phyloP scores from a whole-genome alignment of 2,329 filamentous ascomycete genomes.

The Beauveria sp. region DNA sequence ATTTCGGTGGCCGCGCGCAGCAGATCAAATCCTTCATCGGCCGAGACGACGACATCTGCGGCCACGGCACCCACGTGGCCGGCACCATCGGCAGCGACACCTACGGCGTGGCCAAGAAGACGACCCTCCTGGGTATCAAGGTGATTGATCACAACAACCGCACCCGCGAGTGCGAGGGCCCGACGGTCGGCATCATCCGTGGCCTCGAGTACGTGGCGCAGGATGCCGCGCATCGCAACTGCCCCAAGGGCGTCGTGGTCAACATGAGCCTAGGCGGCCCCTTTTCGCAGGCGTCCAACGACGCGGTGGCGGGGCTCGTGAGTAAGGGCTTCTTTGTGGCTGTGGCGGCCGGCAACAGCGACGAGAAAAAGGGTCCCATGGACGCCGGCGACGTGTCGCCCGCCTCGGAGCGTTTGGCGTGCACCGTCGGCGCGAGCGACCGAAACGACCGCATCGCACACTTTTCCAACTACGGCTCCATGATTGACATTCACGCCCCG shows the following conservation, averaged over 20 bases:
- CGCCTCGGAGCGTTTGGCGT: slow-evolving; percentile 14
- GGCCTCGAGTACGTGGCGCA: slow-evolving; percentile 24
- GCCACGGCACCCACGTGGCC: slow-evolving; percentile 29
- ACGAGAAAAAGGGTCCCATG: not conserved
- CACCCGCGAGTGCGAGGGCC: slow-evolving; percentile 9
- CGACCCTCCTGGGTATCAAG: slow-evolving; percentile 32
- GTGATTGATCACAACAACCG: slow-evolving; percentile 21
- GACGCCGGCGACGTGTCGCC: slow-evolving; percentile 14
- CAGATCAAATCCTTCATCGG: slow-evolving; percentile 12
- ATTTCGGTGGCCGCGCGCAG: slow-evolving; percentile 18
- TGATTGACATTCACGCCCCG: slow-evolving; percentile 44
- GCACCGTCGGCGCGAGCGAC: slow-evolving; percentile 21
- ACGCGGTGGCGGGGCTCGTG: slow-evolving; percentile 28
- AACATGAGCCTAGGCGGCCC: slow-evolving; percentile 32
- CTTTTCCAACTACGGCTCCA: slow-evolving; percentile 32
- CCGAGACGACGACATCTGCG: slow-evolving; percentile 17
- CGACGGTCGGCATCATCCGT: slow-evolving; percentile 18
- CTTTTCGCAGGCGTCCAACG: slow-evolving; percentile 15
- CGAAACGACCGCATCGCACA: slow-evolving; percentile 24
- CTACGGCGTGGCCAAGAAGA: slow-evolving; percentile 28
- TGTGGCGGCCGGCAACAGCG: slow-evolving; percentile 16
- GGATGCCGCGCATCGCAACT: slow-evolving; percentile 20
- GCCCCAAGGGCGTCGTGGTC: slow-evolving; percentile 28
- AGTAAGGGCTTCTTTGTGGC: slow-evolving; percentile 14
- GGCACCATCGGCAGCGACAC: slow-evolving; percentile 17